Percentiles rank a stretch among this genome's conserved stretches.
phyloP scores from a whole-genome alignment of 352 stramenopile species.

The Globisporangium nunn region DNA sequence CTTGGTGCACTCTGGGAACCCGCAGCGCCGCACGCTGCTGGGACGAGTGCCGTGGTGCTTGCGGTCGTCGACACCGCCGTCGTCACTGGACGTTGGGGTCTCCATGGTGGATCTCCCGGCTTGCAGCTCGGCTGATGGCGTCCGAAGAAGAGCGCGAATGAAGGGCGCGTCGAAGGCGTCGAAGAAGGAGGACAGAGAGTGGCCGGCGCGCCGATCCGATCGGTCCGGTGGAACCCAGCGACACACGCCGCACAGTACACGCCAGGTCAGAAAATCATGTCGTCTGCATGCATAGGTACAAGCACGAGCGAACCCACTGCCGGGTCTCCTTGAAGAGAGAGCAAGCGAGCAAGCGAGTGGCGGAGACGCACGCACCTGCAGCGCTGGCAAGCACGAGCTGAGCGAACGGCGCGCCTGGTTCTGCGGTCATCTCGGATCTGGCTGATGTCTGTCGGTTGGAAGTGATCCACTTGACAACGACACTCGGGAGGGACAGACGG shows the following conservation, averaged over 20 bases:
- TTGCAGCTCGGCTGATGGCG: background rate
- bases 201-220: background rate
- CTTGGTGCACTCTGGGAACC: slow-evolving; percentile 29
- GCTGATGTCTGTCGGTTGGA: background rate
- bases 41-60: background rate
- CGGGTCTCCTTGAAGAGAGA: background rate
- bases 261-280: slow-evolving; percentile 2
- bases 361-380: background rate
- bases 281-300: background rate
- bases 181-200: background rate
- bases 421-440: background rate
- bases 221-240: background rate
- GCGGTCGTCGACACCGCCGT: no score
- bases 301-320: background rate
- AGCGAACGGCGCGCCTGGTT: slow-evolving; percentile 1
- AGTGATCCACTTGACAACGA: no score
- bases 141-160: background rate
- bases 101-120: background rate
- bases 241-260: background rate
- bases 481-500: no score
- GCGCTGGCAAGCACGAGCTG: background rate
- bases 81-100: background rate
- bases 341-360: background rate
- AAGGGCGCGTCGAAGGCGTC: background rate
- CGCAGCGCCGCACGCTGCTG: slow-evolving; percentile 15